Evolutionary conservation across 2,329 filamentous ascomycete species (phyloP), one percentile per base, ranked within the genome.

Genomic region (Gaeumannomyces tritici): DNA sequence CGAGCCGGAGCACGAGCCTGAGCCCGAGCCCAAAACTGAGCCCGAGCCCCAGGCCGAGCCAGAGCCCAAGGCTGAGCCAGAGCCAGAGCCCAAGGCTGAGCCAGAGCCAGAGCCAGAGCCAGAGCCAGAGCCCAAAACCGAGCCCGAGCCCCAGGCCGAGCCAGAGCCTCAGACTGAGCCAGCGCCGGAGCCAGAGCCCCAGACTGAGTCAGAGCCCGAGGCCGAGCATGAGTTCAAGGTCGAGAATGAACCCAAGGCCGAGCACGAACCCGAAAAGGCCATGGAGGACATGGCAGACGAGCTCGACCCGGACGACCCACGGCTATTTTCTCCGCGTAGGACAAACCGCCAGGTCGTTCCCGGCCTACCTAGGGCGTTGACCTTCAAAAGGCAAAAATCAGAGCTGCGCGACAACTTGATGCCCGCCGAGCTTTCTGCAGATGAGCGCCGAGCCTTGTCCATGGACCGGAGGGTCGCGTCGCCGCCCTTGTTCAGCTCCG

Each of bases 351-450:
- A 82, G 69, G 90, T 91, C n/a, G 85, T 93, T 21, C 89, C 91
- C 24, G 88, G 89, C 21, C 77, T 96, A 51, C 90, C 91, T 54
- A 84, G 91, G 59, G 80, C 87, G 5, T 85, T 88, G 68, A 96
- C 91, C 0, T 92, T 96, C 75, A 89, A 87, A 74, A 85, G 92
- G 69, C 91, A 93, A 73, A 84, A 89, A 71, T 93, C 91, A 31
- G 93, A 96, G 74, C 83, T 84, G 65, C 83, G 91, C 67, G 85
- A 89, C 68, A 88, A 86, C 69, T 79, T 96, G 62, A 80, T 88
- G 64, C 86, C 89, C 57, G 80, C 86, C 55, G 79, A 87, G 59
- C 82, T 84, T 7, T 83, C 85, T 35, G 75, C 80, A 29, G 82
- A 83, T 54, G 89, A 92, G 74, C 84, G 89, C 67, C 84, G 91